phyloP scores from a whole-genome alignment of 257 asterid genomes.

The Solanum chaucha region DNA sequence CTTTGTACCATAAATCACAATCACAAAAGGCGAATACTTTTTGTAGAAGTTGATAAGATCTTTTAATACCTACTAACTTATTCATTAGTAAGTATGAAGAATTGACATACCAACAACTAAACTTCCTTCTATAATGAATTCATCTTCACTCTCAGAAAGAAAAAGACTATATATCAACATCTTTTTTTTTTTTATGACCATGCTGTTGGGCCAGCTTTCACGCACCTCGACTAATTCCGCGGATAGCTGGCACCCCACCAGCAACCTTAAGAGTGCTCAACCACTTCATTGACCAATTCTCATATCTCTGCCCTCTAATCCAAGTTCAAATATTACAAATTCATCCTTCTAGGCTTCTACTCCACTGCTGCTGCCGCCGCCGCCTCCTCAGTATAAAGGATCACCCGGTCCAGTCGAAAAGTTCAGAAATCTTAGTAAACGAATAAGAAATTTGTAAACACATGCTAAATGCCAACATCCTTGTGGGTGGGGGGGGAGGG shows the following conservation, averaged over 20 bases:
- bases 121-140: background rate
- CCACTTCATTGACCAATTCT: too few species aligned
- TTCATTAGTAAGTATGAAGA: background rate
- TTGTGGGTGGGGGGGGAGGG: too few species aligned
- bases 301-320: too few species aligned
- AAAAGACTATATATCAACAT: background rate
- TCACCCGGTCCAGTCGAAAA: too few species aligned
- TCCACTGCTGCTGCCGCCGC: too few species aligned
- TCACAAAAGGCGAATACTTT: background rate
- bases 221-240: background rate
- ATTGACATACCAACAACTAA: background rate
- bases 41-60: background rate
- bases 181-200: background rate
- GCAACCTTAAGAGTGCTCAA: background rate
- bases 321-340: too few species aligned
- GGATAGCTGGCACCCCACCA: too few species aligned
- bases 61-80: background rate
- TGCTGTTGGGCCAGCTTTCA: background rate
- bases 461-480: too few species aligned
- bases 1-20: background rate
- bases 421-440: too few species aligned
- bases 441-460: too few species aligned
- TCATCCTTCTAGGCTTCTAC: too few species aligned
- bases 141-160: background rate
- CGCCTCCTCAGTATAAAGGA: too few species aligned